Base-by-base conservation (phyloP, 1,284 basidiomycete genomes). In the Schizophyllum amplum region DNA sequence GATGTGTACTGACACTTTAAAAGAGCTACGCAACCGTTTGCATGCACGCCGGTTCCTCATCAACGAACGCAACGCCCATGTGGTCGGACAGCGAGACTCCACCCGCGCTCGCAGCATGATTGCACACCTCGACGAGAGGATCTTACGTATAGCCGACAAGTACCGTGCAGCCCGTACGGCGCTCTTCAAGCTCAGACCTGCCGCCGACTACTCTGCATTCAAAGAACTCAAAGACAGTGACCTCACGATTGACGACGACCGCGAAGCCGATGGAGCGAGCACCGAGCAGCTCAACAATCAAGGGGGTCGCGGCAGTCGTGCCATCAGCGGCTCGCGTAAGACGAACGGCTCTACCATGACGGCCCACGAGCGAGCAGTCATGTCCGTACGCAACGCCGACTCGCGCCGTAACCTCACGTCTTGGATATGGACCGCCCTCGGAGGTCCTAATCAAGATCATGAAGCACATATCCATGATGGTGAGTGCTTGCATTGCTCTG, bases 351-450 rank as follows among this genome's bases (percentile, higher is more conserved):
- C 27, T 13, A 13, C 5, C 27, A 33, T 6, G 6, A 33, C 27
- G 5, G 6, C 6, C 27, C 27, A 33, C 13, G 27, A 13, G 5
- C 27, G 27, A 5, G 27, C 20, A 50, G 47, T 55, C 20, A 42
- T 27, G 7, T 26, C 52, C 5, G 53, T 25, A 1, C 51, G 54
- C 11, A 51, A 54, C 5, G 47, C 46, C 11, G 33, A 54, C 5
- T 9, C 47, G 4, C 51, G 54, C n/a, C 22, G 57, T 3, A 46
- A 55, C 15, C 25, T 48, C 42, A 50, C 58, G 27, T 58, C 52
- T 7, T 61, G 57, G 57, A 59, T 61, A n/a, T 62, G 60, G 60
- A 58, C 60, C 2, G 54, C 53, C 7, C 21, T 23, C 17, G 59
- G 59, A 0, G 51, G 56, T 1, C 42, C 58, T 1, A 51, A 46